These are phyloP conservation scores for Venturia oleaginea DNA, from an alignment of 2,329 filamentous ascomycete genomes.

Conservation along the genomic window DNA sequence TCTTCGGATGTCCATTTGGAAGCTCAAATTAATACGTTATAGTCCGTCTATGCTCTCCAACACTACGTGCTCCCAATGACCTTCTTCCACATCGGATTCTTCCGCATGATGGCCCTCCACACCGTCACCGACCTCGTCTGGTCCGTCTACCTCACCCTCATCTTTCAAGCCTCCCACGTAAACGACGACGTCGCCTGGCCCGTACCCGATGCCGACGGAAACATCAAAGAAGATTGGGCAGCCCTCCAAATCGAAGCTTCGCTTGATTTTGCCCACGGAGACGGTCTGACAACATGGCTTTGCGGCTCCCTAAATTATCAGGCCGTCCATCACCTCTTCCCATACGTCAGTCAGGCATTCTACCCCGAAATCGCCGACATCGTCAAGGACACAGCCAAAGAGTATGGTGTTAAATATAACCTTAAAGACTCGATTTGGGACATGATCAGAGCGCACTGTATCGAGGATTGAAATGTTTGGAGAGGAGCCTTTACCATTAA, in stretches of 20 bases:
- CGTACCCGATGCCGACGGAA: slow-evolving; percentile 3
- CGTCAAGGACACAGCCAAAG: slow-evolving; percentile 5
- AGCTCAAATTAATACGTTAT: neutral
- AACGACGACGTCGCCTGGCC: slow-evolving; percentile 13
- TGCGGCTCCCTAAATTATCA: slow-evolving; percentile 13
- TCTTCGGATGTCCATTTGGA: neutral
- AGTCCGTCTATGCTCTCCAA: slow-evolving; percentile 11
- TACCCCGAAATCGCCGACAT: slow-evolving; percentile 12
- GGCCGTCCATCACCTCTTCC: slow-evolving; percentile 13
- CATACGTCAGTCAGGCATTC: slow-evolving; percentile 10
- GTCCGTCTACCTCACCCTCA: slow-evolving; percentile 13
- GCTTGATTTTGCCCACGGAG: slow-evolving; percentile 11
- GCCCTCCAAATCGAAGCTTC: slow-evolving; percentile 11
- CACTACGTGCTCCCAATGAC: slow-evolving; percentile 9
- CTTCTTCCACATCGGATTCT: slow-evolving; percentile 4
- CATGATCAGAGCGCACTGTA: slow-evolving; percentile 11
- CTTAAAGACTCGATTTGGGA: slow-evolving; percentile 12
- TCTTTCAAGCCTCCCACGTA: slow-evolving; percentile 13
- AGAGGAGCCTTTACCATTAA: slow-evolving; percentile 2
- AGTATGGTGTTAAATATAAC: slow-evolving; percentile 12
- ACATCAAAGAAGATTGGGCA: slow-evolving; percentile 10
- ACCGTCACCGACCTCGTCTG: slow-evolving; percentile 11
- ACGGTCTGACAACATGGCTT: slow-evolving; percentile 9
- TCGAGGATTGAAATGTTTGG: slow-evolving; percentile 7
- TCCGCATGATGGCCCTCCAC: slow-evolving; percentile 11